These are phyloP conservation scores for Chlorella sp. DNA, from an alignment of 139 green algal species.

Conservation along the genomic window DNA sequence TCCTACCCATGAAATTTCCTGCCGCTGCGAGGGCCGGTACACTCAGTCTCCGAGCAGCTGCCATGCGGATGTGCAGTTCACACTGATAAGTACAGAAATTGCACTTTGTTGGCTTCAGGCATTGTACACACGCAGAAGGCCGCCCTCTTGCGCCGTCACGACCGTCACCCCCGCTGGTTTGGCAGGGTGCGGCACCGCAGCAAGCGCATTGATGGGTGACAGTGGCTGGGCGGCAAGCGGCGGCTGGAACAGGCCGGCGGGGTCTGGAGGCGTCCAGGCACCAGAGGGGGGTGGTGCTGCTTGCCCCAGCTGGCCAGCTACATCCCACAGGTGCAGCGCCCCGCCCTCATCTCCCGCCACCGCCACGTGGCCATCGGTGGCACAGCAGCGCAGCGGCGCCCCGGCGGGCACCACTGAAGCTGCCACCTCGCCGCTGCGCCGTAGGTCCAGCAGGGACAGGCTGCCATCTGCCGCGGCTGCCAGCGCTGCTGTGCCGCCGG, in stretches of 20 bases:
- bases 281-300: neutral
- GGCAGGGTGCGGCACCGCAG: neutral
- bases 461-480: constrained; percentile 58
- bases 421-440: constrained; percentile 24
- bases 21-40: too few species aligned
- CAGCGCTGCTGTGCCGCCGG: constrained; percentile 39
- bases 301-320: constrained; percentile 32
- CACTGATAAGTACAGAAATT: too few species aligned
- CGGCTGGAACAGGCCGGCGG: constrained; percentile 47
- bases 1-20: too few species aligned
- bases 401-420: constrained; percentile 34
- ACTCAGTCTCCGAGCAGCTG: too few species aligned
- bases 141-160: constrained; percentile 47
- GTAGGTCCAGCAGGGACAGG: constrained; percentile 59
- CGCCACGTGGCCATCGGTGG: constrained; percentile 52
- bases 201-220: constrained; percentile 49
- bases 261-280: constrained; percentile 37
- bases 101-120: too few species aligned
- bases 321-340: constrained; percentile 61
- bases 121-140: constrained; percentile 8
- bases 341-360: constrained; percentile 66
- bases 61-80: too few species aligned
- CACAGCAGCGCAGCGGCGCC: constrained; percentile 64
- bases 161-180: constrained; percentile 7
- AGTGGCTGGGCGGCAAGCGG: constrained; percentile 27